Evolutionary conservation across 2,329 filamentous ascomycete species (phyloP).

Genomic region (Macrophomina tecta): DNA sequence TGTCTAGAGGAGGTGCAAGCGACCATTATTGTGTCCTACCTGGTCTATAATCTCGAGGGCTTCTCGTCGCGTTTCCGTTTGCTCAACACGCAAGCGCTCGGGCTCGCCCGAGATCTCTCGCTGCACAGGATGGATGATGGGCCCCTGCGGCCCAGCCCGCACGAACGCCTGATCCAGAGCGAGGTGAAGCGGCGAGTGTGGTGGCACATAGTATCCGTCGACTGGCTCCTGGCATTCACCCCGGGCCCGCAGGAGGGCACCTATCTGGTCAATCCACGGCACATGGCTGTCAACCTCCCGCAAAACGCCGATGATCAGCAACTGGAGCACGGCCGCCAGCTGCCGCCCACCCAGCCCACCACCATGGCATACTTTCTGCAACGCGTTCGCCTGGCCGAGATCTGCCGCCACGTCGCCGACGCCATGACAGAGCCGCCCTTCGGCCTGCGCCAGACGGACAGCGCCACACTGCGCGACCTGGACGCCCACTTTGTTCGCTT

Average conservation of each 20-base stretch:
- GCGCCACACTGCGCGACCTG: not conserved
- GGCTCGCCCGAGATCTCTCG: not conserved
- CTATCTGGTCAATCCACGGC: conserved; percentile 45
- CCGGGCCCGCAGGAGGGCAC: conserved; percentile 39
- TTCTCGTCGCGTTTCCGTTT: conserved; percentile 34
- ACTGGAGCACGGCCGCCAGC: conserved; percentile 30
- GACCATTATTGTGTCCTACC: conserved; percentile 43
- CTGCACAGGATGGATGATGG: conserved; percentile 31
- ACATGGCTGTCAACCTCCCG: conserved; percentile 48
- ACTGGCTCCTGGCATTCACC: conserved; percentile 39
- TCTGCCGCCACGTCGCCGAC: conserved; percentile 48
- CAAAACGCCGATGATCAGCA: conserved; percentile 46
- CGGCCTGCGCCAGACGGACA: conserved; percentile 24
- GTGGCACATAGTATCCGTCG: conserved; percentile 49
- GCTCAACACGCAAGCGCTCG: not conserved
- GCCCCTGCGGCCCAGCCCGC: not conserved
- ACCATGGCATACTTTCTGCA: conserved; percentile 49
- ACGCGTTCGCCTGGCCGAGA: conserved; percentile 29
- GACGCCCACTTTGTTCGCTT: not conserved
- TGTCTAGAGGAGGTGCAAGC: conserved; percentile 48
- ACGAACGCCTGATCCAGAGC: conserved; percentile 24
- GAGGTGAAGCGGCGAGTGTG: conserved; percentile 49
- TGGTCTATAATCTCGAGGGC: conserved; percentile 44
- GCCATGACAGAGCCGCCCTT: conserved; percentile 32
- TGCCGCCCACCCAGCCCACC: conserved; percentile 38